Conservation (phyloP, 495 filamentous ascomycete genomes). For the Penicillium paxilli region DNA sequence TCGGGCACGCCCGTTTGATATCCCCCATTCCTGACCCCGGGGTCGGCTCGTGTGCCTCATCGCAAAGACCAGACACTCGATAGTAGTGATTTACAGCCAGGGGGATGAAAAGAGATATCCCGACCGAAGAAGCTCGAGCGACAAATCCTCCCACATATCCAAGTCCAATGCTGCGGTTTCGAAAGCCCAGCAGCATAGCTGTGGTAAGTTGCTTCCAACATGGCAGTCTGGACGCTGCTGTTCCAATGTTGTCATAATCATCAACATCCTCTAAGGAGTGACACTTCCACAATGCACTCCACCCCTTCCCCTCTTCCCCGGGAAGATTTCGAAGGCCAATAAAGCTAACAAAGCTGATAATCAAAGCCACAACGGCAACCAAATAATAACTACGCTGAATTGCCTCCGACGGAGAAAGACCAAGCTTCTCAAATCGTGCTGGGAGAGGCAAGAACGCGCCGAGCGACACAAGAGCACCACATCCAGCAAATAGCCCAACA, state of each 20-base stretch:
- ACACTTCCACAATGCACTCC: constrained; percentile 43
- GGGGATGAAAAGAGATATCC: constrained; percentile 91
- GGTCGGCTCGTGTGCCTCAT: constrained; percentile 53
- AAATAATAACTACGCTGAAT: constrained; percentile 82
- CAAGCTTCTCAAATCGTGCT: constrained; percentile 66
- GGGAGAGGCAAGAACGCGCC: constrained; percentile 83
- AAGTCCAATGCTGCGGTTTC: constrained; percentile 73
- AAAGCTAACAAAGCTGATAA: constrained; percentile 72
- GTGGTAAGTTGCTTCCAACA: constrained; percentile 52
- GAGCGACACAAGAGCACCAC: constrained; percentile 84
- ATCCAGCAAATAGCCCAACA: constrained; percentile 89
- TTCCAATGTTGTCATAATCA: background rate
- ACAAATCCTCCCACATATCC: constrained; percentile 95
- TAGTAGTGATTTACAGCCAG: constrained; percentile 90
- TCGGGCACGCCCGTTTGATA: constrained; percentile 75
- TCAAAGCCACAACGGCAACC: constrained; percentile 69
- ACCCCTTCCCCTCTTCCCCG: constrained; percentile 76
- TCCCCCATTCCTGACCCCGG: constrained; percentile 54
- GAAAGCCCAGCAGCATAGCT: constrained; percentile 72
- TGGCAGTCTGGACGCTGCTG: constrained; percentile 13
- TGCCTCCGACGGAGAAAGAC: constrained; percentile 63
- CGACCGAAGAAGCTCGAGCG: constrained; percentile 92
- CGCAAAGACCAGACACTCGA: constrained; percentile 75
- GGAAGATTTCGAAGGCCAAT: constrained; percentile 76
- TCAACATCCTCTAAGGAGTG: background rate